Evolutionary conservation across 805 yeast genomes (phyloP), one percentile per base, ranked within the genome.

Genomic region (Starmerella sp.): DNA sequence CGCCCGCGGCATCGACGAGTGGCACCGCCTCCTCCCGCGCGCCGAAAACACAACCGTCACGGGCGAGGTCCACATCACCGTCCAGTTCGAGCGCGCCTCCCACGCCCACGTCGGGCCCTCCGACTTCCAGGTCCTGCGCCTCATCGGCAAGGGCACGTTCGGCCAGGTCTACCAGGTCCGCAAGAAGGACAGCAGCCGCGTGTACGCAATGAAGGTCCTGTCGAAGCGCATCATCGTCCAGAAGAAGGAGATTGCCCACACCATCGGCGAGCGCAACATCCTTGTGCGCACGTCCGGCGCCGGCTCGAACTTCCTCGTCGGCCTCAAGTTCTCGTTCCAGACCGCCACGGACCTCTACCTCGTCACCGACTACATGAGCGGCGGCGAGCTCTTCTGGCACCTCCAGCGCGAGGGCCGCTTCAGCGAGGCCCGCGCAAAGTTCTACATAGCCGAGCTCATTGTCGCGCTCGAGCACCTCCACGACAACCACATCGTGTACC

Each of bases 91-190:
- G 48, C 73, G 80, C 37, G 81, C 85, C 22, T 74, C 80, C 51
- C 84, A 86, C 68, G 80, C 81, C 63, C 86, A 84, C 62, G 59
- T 61, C 66, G 96, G 96, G 0, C 98, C 98, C 5, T 84, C 83
- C 51, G 97, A 93, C 71, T 93, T 93, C 70, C 96, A 90, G 68
- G 88, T 91, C 15, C 78, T 93, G 63, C 77, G 96, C 65, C 75
- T 91, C 52, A 75, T 91, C 58, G 98, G 98, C 58, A 89, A 88
- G 67, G 98, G 98, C 53, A 93, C 97, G 0, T 91, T 91, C 75
- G 98, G 98, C 35, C 96, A 88, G 73, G 98, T 91, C 38, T 93
- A 84, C 71, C 98, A 93, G 73, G 98, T 93, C 45, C 82, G 84
- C 60, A 93, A 91, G 77, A 78, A 77, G 62, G 97, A 93, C 67